Evolutionary conservation across 306 rosid genomes (phyloP).

Genomic region (Abrus precatorius): DNA sequence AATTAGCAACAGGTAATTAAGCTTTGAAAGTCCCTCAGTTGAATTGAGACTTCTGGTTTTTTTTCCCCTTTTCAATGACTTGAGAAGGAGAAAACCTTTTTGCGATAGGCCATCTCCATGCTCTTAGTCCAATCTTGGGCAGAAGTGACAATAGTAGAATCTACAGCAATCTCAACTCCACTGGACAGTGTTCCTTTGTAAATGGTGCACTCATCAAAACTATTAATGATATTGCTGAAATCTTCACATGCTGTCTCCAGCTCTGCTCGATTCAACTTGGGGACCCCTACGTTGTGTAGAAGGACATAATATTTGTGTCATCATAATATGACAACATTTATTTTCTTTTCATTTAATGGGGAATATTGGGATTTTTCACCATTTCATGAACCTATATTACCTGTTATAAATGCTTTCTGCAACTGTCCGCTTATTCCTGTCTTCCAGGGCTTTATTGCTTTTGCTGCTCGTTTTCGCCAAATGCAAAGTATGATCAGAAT

Average conservation of each 20-base stretch:
- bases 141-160: slow-evolving; percentile 66
- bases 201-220: slow-evolving; percentile 62
- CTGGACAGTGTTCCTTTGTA: slow-evolving; percentile 98
- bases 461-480: slow-evolving; percentile 73
- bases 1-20: slow-evolving; percentile 35
- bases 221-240: slow-evolving; percentile 90
- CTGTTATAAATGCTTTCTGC: slow-evolving; percentile 97
- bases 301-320: background rate
- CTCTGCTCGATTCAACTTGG: slow-evolving; percentile 84
- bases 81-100: slow-evolving; percentile 66
- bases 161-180: slow-evolving; percentile 97
- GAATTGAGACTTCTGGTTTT: background rate
- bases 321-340: slow-evolving; percentile 1
- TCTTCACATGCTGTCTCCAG: slow-evolving; percentile 97
- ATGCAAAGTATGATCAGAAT: slow-evolving; percentile 60
- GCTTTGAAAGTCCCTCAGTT: slow-evolving; percentile 26
- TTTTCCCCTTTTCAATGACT: slow-evolving; percentile 6
- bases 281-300: slow-evolving; percentile 76
- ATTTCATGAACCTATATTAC: slow-evolving; percentile 49
- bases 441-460: slow-evolving; percentile 84
- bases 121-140: slow-evolving; percentile 81
- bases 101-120: slow-evolving; percentile 69
- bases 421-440: slow-evolving; percentile 97
- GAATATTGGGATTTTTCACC: slow-evolving; percentile 11
- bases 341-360: background rate